Evolutionary conservation across 441 rosid genomes (phyloP), one percentile per base, ranked within the genome.

Genomic region (Populus hybrid): DNA sequence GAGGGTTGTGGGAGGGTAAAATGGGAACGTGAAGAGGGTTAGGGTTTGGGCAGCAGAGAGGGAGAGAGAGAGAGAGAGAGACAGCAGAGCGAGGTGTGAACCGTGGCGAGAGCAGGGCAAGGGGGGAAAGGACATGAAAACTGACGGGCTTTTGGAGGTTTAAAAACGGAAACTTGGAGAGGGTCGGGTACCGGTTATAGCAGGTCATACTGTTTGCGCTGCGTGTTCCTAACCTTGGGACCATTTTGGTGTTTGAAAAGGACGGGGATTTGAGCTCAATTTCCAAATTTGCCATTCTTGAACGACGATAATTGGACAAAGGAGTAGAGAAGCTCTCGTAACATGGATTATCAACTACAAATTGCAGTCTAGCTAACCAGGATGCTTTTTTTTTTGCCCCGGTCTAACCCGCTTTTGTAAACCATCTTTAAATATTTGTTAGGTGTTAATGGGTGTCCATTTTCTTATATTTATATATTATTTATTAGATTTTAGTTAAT

Each of bases 161-260:
- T 86, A 79, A 77, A 88, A 87, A 80, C 89, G 83, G 83, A 77
- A 78, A 61, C 83, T 69, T 72, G 77, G 29, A 16, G 42, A 45
- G 79, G 81, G 79, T 66, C 7, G 72, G 82, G 68, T 16, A 86
- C 89, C 79, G 89, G 86, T 59, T 78, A 59, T 71, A 36, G 75
- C 84, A 86, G 78, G 90, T 86, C 69, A 42, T 33, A 1, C 1
- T 59, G 75, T 69, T 74, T 29, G 31, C 31, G 31, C 31, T 68
- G n/a, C 78, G 84, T 83, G 90, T 82, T 81, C 77, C 81, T 71
- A 24, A 21, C 21, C 74, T 45, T 29, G 31, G 18, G 1, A 42
- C 76, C 63, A 3, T 73, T 82, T 80, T 16, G 31, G 73, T 29
- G 53, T 80, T 68, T 65, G 74, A 56, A 71, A 73, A 42, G n/a